phyloP scores from a whole-genome alignment of 2,329 filamentous ascomycete genomes.

The Calonectria honghensis region DNA sequence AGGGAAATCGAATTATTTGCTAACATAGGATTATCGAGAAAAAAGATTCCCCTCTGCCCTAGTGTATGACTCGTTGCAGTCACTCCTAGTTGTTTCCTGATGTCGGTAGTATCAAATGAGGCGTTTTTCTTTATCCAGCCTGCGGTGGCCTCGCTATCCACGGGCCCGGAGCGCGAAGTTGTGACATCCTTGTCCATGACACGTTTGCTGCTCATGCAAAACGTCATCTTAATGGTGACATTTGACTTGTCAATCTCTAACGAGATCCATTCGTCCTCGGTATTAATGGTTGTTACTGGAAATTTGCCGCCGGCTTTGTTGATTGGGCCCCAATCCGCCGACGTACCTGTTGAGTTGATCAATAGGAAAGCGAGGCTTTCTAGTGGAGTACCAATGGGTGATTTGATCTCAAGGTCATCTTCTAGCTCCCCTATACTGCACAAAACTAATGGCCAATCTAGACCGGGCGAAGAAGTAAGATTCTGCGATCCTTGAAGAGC shows the following conservation, averaged over 20 bases:
- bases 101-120: not conserved
- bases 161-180: not conserved
- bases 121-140: not conserved
- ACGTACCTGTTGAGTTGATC: not conserved
- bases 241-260: not conserved
- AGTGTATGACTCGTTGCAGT: not conserved
- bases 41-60: not conserved
- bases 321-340: not conserved
- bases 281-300: not conserved
- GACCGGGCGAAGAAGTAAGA: not conserved
- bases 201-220: conserved; percentile 6
- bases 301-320: not conserved
- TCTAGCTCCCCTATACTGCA: not conserved
- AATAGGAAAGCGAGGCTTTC: not conserved
- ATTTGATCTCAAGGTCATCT: not conserved
- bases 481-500: not conserved
- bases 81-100: conserved; percentile 1
- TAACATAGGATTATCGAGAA: not conserved
- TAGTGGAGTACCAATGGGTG: not conserved
- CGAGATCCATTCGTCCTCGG: not conserved
- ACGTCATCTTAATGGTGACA: not conserved
- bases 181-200: not conserved
- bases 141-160: not conserved
- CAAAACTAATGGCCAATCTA: not conserved
- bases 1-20: not conserved